Evolutionary conservation across 805 yeast genomes (phyloP), one percentile per base, ranked within the genome.

Genomic region (Jamesozyma gamospora): DNA sequence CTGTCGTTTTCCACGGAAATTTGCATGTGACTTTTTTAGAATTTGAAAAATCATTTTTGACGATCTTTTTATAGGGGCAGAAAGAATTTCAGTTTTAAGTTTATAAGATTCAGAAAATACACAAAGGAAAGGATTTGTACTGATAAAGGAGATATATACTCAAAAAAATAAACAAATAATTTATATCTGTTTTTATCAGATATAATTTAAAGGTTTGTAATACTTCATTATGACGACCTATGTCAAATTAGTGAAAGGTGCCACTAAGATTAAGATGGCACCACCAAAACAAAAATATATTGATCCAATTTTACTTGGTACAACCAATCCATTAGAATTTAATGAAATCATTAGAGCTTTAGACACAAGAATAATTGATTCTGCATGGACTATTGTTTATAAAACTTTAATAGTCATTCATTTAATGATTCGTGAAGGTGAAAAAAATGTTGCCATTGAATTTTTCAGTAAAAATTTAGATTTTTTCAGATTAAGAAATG

Each of bases 241-340:
- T 55, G 80, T 79, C 46, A 82, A 82, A 62, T 67, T 81, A 43
- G 92, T 82, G 47, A 83, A 82, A 65, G 77, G 85, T 35, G 86
- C 85, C 38, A 79, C 86, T 13, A 79, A 79, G 59, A 70, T 77
- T 27, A 79, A 79, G 76, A 74, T 85, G 65, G 97, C 97, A 10
- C 95, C 97, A n/a, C 98, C 98, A 6, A 92, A 92, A 63, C 82
- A 94, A 29, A 92, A 92, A 60, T 92, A 92, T 58, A 77, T 92
- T 39, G 97, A 90, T 64, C 97, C 97, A 1, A 85, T 92, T 38
- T 69, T 92, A 26, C 71, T 66, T 34, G 68, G 71, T 7, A 63
- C 73, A 0, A 47, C 63, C 11, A 50, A 53, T 36, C 55, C 51
- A 15, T 52, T 47, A 4, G 71, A 83, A 48, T 78, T 90, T 52